phyloP scores from a whole-genome alignment of 2,329 filamentous ascomycete genomes.

The Penicillium griseofulvum region DNA sequence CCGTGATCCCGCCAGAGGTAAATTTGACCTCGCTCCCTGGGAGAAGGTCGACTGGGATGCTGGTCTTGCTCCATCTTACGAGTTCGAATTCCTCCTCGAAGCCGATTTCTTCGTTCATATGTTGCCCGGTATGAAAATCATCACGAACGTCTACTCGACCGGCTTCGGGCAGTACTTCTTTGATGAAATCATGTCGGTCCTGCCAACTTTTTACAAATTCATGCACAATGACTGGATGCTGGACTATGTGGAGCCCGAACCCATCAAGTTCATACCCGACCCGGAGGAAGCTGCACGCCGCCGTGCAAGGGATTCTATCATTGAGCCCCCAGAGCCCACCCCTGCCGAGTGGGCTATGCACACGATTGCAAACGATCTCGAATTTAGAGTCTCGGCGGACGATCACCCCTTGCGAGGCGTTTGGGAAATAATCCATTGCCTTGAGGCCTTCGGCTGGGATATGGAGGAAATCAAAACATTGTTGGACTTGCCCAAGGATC shows the following conservation, averaged over 20 bases:
- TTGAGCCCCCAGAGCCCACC: neutral
- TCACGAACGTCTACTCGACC: conserved; percentile 55
- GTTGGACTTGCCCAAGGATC: neutral
- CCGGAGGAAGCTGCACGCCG: neutral
- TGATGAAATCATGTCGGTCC: conserved; percentile 55
- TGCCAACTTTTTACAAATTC: conserved; percentile 63
- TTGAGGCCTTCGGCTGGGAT: neutral
- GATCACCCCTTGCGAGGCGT: neutral
- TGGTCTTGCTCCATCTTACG: conserved; percentile 19
- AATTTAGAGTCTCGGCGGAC: no score
- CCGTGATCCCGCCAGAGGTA: conserved; percentile 42
- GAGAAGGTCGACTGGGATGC: conserved; percentile 29
- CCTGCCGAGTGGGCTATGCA: neutral
- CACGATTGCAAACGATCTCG: neutral
- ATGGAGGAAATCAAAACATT: neutral
- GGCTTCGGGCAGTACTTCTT: conserved; percentile 64
- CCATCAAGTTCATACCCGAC: neutral
- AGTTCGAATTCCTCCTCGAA: conserved; percentile 66
- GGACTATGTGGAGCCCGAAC: conserved; percentile 59
- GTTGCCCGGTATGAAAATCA: conserved; percentile 64
- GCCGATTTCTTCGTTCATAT: conserved; percentile 57
- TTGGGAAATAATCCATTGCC: neutral
- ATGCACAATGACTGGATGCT: conserved; percentile 69
- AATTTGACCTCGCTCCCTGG: conserved; percentile 36
- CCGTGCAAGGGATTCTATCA: neutral